Evolutionary conservation across 2,329 filamentous ascomycete genomes (phyloP), one percentile per base, ranked within the genome.

Genomic region (Penicillium thymicola): DNA sequence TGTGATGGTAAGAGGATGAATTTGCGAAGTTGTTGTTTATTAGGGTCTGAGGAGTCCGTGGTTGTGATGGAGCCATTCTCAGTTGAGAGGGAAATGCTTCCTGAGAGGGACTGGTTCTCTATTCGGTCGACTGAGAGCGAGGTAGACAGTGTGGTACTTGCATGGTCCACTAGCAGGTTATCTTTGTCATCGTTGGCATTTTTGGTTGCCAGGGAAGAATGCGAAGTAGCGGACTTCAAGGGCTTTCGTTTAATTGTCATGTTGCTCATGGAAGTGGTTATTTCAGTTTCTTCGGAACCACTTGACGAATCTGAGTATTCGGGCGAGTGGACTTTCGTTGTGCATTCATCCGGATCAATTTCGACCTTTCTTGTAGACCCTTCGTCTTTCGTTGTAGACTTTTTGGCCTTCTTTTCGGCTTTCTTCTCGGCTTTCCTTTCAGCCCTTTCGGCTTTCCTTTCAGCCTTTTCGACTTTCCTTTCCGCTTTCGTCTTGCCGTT

Each of bases 1-100:
- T 78, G 79, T 0, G 89, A 76, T 0, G 83, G 90, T 3, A 93
- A 75, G 64, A 86, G 85, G 75, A 91, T 94, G 72, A 97, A 96
- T 67, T 89, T 93, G 57, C 85, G 83, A 49, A 88, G 80, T 65
- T 87, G 87, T 44, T 72, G 32, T 13, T 60, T 55, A 1, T 56
- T 25, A 5, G 70, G 28, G 65, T 72, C 60, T 57, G 42, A 48
- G 14, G 61, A 58, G 32, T 60, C 56, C 3, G 59, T 36, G 4
- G 48, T 52, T 30, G 48, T 25, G 41, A 57, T 36, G 27, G 59
- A 61, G 41, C 40, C n/a, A 47, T 47, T 52, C 51, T 60, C 46
- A 16, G 46, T 54, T 21, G 59, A 54, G 6, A 61, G 37, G 27
- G 41, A 52, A 25, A 44, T 18, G 36, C 41, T 58, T 25, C 50